Evolutionary conservation across 176 grass and related monocot genomes (phyloP).

Genomic region (Phoenix roebelenii): DNA sequence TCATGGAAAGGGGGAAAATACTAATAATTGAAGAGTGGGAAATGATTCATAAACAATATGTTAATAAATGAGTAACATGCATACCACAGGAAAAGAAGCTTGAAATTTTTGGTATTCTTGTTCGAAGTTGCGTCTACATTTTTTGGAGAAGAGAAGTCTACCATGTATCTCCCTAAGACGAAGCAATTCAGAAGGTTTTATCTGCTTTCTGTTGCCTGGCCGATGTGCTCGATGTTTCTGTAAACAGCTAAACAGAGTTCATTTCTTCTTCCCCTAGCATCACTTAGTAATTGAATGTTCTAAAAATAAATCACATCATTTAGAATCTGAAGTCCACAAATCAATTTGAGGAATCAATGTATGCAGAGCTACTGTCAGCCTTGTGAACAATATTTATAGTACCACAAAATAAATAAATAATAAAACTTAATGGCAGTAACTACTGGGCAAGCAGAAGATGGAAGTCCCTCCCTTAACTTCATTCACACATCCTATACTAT

Average conservation of each 20-base stretch:
- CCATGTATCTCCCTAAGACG: constrained; percentile 52
- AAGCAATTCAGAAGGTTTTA: constrained; percentile 41
- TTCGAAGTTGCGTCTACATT: constrained; percentile 33
- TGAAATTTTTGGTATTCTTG: constrained; percentile 46
- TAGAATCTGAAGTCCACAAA: neutral
- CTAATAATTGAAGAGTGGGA: neutral
- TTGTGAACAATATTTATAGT: too few species aligned
- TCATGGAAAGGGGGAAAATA: neutral
- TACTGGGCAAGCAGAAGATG: too few species aligned
- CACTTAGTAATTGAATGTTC: neutral
- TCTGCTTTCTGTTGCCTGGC: constrained; percentile 22
- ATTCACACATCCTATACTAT: too few species aligned
- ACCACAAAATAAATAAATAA: too few species aligned
- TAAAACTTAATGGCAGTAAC: too few species aligned
- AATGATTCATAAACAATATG: neutral
- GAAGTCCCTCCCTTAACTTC: too few species aligned
- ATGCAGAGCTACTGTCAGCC: too few species aligned
- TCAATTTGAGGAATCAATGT: too few species aligned
- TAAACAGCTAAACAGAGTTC: neutral
- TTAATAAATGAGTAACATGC: neutral
- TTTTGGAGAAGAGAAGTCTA: constrained; percentile 33
- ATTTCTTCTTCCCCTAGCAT: neutral
- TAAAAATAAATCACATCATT: neutral
- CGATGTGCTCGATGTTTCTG: neutral
- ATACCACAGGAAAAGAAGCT: constrained; percentile 50